phyloP scores from a whole-genome alignment of 208 protist species.

The Trypanosoma cruzi region DNA sequence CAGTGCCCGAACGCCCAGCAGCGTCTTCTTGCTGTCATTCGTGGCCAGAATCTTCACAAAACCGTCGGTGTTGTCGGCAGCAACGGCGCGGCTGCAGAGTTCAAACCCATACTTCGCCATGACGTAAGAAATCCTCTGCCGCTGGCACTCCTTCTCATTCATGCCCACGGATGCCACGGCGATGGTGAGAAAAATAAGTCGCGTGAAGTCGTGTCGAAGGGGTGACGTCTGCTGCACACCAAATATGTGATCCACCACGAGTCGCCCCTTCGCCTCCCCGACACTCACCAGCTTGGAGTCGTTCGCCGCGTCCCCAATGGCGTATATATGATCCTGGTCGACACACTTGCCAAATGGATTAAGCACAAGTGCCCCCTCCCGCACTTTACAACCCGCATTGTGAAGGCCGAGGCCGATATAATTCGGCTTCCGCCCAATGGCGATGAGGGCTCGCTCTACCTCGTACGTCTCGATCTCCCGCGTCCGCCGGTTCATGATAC shows the following conservation, averaged over 20 bases:
- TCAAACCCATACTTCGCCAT: constrained; percentile 59
- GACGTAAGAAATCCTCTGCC: constrained; percentile 64
- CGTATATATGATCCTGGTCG: constrained; percentile 52
- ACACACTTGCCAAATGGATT: constrained; percentile 55
- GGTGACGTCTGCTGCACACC: constrained; percentile 26
- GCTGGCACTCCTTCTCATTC: constrained; percentile 67
- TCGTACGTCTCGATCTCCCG: constrained; percentile 54
- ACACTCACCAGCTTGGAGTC: constrained; percentile 59
- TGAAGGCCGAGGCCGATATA: constrained; percentile 63
- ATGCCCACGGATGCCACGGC: constrained; percentile 63
- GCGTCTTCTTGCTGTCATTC: constrained; percentile 49
- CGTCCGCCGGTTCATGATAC: constrained; percentile 61
- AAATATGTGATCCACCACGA: constrained; percentile 79
- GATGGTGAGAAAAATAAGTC: constrained; percentile 52
- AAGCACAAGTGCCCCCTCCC: constrained; percentile 46
- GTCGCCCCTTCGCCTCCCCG: constrained; percentile 56
- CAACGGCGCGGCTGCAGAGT: constrained; percentile 70
- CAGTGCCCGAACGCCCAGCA: constrained; percentile 70
- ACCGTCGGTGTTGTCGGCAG: constrained; percentile 59
- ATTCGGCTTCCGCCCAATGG: constrained; percentile 63
- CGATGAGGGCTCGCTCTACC: constrained; percentile 75
- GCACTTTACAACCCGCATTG: constrained; percentile 46
- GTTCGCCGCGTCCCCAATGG: constrained; percentile 63
- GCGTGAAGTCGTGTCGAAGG: constrained; percentile 34
- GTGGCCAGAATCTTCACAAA: constrained; percentile 85